Base-by-base conservation (phyloP, 345 rosid genomes). In the Salix brachista region DNA sequence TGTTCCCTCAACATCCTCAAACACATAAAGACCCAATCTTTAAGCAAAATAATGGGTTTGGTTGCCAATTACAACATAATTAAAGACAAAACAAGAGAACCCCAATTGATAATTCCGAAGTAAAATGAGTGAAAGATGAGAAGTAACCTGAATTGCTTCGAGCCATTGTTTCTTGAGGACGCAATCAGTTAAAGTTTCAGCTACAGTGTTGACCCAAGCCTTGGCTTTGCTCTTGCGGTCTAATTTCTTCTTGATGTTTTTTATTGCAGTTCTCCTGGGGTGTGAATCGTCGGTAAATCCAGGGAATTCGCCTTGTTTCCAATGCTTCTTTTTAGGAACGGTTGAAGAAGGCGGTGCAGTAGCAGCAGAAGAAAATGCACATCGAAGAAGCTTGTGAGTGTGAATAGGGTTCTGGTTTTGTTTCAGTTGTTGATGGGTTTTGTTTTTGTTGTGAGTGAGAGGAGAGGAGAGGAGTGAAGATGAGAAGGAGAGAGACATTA, bases 301-400 rank as follows among this genome's bases (percentile, higher is more conserved):
- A 14, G 94, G 98, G 73, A 85, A 91, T 67, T 92, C 94, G 1
- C 93, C 98, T 69, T 82, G 81, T 70, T 92, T 92, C 97, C 98
- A 91, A 70, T 81, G 89, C 80, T 85, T 84, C 88, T 83, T 91
- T 78, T 75, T 90, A 69, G 82, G 73, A 21, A 80, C 56, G 39
- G 89, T 23, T 16, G 85, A 77, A 65, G 87, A 78, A 4, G 85
- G 72, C 72, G 86, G 67, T 5, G 86, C 76, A 19, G 54, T 68
- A 34, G 65, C 13, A 30, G 69, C 52, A 26, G 79, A 46, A 7
- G 80, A 23, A 71, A n/a, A 58, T 5, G 75, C 54, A 36, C 28
- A 71, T 50, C 62, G 75, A 62, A 66, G 62, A 11, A 61, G 67
- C 11, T 18, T 72, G 18, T 32, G 39, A 17, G 68, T 5, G 37